Base-by-base conservation (phyloP, 2,329 filamentous ascomycete species). In the Trichoderma hamatum region DNA sequence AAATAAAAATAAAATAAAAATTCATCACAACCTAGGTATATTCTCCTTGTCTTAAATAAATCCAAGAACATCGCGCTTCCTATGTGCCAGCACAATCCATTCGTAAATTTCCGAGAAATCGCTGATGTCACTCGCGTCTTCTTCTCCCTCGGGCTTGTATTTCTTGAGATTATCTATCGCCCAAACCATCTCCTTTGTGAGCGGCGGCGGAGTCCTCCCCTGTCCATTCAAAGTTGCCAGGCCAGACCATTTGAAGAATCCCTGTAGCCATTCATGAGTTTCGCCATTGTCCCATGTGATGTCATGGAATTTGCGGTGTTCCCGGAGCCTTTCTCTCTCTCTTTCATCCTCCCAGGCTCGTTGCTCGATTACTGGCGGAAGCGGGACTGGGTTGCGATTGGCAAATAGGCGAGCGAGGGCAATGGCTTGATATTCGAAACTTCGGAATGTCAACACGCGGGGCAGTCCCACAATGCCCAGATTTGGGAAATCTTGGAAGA, bases 381-480 rank as follows among this genome's bases (percentile, higher is more conserved):
- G 77, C 3, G 77, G 59, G 0, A 72, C 68, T 0, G 78, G 72
- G 34, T 82, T 80, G 16, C 85, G 77, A 0, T 78, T 78, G 0
- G 84, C 76, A 72, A 82, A 86, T 0, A 86, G 72, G 2, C 85
- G 78, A 3, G 85, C 84, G 0, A 87, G 75, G 1, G 85, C 84
- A 51, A 87, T 78, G 1, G 84, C 85, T 73, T 87, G 85, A 70
- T 87, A 87, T 73, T 87, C 85, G 70, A 87, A 87, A 43, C 82
- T 84, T 7, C 85, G 76, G 68, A 87, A 87, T 0, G 84, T 86
- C 14, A 85, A 74, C 0, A 82, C 82, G 0, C 84, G 81, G 1
- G 85, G 85, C 6, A 87, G 73, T 0, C 86, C 86, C 0, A 88
- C 80, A 13, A 87, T 76, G 0, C 80, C 86, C 0, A 89, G 75